These are phyloP conservation scores for Nakaseomyces bracarensis DNA, from an alignment of 1,139 yeast genomes.

Conservation along the genomic window DNA sequence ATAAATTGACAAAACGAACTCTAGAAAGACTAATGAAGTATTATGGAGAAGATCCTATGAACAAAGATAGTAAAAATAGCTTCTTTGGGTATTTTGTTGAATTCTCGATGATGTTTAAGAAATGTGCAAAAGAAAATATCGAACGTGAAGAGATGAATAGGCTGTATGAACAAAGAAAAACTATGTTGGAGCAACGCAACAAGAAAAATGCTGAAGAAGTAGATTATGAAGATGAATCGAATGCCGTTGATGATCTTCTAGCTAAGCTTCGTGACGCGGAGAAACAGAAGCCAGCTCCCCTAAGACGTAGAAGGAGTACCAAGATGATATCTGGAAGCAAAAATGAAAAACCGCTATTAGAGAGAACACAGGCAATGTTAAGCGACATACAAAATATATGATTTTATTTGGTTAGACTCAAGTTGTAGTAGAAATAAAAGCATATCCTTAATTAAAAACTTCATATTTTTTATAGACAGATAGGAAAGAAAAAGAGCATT, in stretches of 20 bases:
- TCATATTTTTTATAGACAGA: too few species aligned
- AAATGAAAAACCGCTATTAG: conserved; percentile 11
- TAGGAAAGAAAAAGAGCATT: too few species aligned
- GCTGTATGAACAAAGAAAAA: conserved; percentile 62
- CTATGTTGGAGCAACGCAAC: conserved; percentile 42
- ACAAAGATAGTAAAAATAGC: conserved; percentile 49
- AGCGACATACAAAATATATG: conserved; percentile 22
- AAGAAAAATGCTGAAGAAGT: conserved; percentile 17
- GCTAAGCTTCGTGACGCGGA: conserved; percentile 24
- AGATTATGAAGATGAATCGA: conserved; percentile 18
- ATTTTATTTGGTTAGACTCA: too few species aligned
- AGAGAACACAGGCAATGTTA: conserved; percentile 22
- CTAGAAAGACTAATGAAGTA: conserved; percentile 59
- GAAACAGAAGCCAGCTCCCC: conserved; percentile 13
- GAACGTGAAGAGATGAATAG: conserved; percentile 73
- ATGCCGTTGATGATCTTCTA: conserved; percentile 24
- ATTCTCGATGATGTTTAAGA: conserved; percentile 66
- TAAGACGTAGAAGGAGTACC: conserved; percentile 19
- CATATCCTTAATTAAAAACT: conserved; percentile 4
- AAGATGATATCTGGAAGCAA: conserved; percentile 6
- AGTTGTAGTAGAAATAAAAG: neutral
- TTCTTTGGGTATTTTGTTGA: conserved; percentile 69
- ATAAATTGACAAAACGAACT: conserved; percentile 45
- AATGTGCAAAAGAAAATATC: conserved; percentile 68
- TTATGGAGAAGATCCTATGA: conserved; percentile 75